Evolutionary conservation across 2,329 filamentous ascomycete species (phyloP).

Genomic region (Pseudogymnoascus sp.): DNA sequence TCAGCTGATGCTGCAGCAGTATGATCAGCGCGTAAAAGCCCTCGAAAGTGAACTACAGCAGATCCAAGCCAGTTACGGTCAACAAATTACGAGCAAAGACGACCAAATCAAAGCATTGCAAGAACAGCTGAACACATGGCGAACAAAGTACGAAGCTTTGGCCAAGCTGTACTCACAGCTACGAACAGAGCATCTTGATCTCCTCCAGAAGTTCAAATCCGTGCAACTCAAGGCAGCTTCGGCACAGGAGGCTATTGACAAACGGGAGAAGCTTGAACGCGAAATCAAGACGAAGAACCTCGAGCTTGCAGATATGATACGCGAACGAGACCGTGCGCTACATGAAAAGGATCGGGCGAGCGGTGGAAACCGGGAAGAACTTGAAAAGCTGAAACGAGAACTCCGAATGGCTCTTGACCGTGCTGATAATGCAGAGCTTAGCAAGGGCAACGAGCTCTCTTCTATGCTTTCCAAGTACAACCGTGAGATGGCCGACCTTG

Average conservation of each 20-base stretch:
- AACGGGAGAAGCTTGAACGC: constrained; percentile 87
- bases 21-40: constrained; percentile 89
- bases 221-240: constrained; percentile 95
- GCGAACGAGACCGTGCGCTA: constrained; percentile 85
- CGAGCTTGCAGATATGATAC: constrained; percentile 97
- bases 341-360: constrained; percentile 86
- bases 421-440: constrained; percentile 84
- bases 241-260: constrained; percentile 93
- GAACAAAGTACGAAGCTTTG: constrained; percentile 91
- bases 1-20: constrained; percentile 93
- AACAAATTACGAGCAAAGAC: constrained; percentile 84
- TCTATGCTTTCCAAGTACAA: constrained; percentile 95
- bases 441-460: constrained; percentile 91
- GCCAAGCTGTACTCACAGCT: constrained; percentile 97
- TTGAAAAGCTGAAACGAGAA: constrained; percentile 92
- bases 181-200: constrained; percentile 87
- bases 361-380: constrained; percentile 83
- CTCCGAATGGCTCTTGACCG: constrained; percentile 85
- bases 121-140: constrained; percentile 97
- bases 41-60: constrained; percentile 81
- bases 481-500: constrained; percentile 91
- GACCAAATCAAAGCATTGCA: constrained; percentile 90
- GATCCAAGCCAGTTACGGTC: constrained; percentile 73
- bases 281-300: constrained; percentile 99
- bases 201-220: constrained; percentile 92